A percentile compares a stretch with the other conserved stretches of the same genome.
These are phyloP conservation scores for Geranomyces michiganensis DNA, from an alignment of 192 early-diverging fungal species.

Conservation along the genomic window DNA sequence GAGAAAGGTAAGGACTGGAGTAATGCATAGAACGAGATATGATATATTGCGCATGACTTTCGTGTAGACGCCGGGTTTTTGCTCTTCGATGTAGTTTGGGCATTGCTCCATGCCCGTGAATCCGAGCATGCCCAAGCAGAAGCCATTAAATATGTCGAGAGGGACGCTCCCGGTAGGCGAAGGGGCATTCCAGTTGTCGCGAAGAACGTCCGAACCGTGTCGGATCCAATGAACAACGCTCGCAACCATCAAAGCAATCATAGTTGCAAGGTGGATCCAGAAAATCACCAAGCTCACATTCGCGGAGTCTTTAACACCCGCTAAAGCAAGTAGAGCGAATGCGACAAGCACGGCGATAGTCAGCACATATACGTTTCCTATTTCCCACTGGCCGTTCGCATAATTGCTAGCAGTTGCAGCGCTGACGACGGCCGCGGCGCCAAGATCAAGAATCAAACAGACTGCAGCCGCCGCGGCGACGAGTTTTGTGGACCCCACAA, in stretches of 20 bases:
- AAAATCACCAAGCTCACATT: constrained; percentile 53
- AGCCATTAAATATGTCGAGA: constrained; percentile 53
- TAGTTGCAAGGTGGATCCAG: constrained; percentile 43
- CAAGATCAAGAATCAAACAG: constrained; percentile 52
- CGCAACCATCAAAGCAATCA: constrained; percentile 47
- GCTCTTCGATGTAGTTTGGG: constrained; percentile 60
- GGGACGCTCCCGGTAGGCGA: constrained; percentile 33
- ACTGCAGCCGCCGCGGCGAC: constrained; percentile 53
- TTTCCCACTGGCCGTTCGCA: constrained; percentile 39
- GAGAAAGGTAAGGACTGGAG: constrained; percentile 53
- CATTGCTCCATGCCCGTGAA: constrained; percentile 56
- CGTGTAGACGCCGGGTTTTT: constrained; percentile 57
- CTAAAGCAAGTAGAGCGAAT: constrained; percentile 51
- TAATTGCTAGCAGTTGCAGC: constrained; percentile 59
- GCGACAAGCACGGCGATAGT: constrained; percentile 49
- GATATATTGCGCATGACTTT: constrained; percentile 63
- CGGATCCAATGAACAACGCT: constrained; percentile 47
- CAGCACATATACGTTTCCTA: constrained; percentile 42
- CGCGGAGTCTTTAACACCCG: constrained; percentile 58
- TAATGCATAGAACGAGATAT: constrained; percentile 43
- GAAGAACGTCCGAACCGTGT: constrained; percentile 41
- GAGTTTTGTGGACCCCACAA: constrained; percentile 52
- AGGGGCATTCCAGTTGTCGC: constrained; percentile 52
- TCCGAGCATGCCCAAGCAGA: constrained; percentile 56
- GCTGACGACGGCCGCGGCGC: constrained; percentile 55